Evolutionary conservation across 2,329 filamentous ascomycete species (phyloP).

Genomic region (Epichloe festucae): DNA sequence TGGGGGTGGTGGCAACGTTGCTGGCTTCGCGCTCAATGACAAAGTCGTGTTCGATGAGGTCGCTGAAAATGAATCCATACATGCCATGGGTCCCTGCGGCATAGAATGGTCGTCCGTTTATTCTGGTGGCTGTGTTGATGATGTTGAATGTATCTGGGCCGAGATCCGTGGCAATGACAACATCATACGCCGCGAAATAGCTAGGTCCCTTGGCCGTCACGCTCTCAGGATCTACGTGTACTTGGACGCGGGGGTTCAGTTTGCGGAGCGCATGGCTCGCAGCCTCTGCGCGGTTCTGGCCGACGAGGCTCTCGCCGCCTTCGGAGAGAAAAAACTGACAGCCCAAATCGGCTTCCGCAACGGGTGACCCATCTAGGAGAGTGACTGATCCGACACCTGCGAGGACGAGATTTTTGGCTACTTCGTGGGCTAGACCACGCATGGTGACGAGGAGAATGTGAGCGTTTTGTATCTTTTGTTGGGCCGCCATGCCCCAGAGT

Average conservation of each 20-base stretch:
- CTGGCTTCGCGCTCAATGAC: constrained; percentile 74
- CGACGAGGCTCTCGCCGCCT: constrained; percentile 49
- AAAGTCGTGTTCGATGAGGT: constrained; percentile 82
- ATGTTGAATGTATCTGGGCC: constrained; percentile 59
- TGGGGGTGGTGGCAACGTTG: constrained; percentile 56
- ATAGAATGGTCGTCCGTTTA: constrained; percentile 74
- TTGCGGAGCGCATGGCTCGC: constrained; percentile 66
- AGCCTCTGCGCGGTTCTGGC: constrained; percentile 74
- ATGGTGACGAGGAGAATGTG: constrained; percentile 83
- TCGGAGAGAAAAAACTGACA: constrained; percentile 68
- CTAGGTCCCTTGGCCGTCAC: constrained; percentile 54
- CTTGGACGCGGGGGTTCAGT: constrained; percentile 77
- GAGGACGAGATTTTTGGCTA: constrained; percentile 93
- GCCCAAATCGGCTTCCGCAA: constrained; percentile 69
- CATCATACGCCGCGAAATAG: constrained; percentile 69
- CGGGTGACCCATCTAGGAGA: constrained; percentile 63
- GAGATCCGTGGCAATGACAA: constrained; percentile 83
- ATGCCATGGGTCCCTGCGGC: constrained; percentile 76
- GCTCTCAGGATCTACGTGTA: constrained; percentile 56
- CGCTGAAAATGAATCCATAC: constrained; percentile 90
- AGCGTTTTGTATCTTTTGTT: constrained; percentile 80
- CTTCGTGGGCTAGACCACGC: constrained; percentile 80
- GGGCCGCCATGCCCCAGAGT: constrained; percentile 91
- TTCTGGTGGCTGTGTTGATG: constrained; percentile 76
- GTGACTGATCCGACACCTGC: constrained; percentile 87